These are phyloP conservation scores for Lunasporangiospora selenospora DNA, from an alignment of 192 early-diverging fungal genomes.

Conservation along the genomic window DNA sequence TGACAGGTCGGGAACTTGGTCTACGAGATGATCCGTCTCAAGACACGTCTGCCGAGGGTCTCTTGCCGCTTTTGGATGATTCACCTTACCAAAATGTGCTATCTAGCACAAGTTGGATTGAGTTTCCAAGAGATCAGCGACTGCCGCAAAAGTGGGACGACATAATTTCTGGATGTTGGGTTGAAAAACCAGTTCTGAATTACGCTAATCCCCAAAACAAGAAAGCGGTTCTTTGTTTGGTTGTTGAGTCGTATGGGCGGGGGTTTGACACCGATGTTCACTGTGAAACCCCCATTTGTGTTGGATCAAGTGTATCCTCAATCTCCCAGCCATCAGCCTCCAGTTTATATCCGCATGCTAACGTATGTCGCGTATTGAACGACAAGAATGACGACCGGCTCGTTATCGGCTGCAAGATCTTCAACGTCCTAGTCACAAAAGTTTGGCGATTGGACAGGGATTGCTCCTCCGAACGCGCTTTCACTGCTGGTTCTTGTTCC, in stretches of 20 bases:
- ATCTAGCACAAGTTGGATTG: slow-evolving; percentile 10
- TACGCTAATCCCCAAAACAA: slow-evolving; percentile 4
- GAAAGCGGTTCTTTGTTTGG: slow-evolving; percentile 2
- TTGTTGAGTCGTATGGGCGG: slow-evolving; percentile 13
- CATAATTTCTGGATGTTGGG: slow-evolving; percentile 18
- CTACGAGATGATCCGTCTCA: too few species aligned
- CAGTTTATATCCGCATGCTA: slow-evolving; percentile 8
- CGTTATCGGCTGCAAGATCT: slow-evolving; percentile 18
- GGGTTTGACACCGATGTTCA: slow-evolving; percentile 6
- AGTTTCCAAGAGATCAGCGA: slow-evolving; percentile 14
- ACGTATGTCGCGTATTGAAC: slow-evolving; percentile 1
- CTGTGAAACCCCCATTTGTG: slow-evolving; percentile 7
- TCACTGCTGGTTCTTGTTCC: too few species aligned
- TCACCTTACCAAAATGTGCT: too few species aligned
- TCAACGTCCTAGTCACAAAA: slow-evolving; percentile 15
- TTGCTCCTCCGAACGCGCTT: slow-evolving; percentile 8
- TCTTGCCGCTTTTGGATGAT: too few species aligned
- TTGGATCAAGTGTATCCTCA: slow-evolving; percentile 1
- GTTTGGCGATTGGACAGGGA: slow-evolving; percentile 16
- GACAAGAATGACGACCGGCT: slow-evolving; percentile 17
- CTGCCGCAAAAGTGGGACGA: slow-evolving; percentile 9
- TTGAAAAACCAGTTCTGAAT: slow-evolving; percentile 10
- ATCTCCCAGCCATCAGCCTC: slow-evolving; percentile 8
- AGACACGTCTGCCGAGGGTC: too few species aligned
- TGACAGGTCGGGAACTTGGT: too few species aligned